Base-by-base conservation (phyloP, 495 filamentous ascomycete species). In the Penicillium simplicissimum region DNA sequence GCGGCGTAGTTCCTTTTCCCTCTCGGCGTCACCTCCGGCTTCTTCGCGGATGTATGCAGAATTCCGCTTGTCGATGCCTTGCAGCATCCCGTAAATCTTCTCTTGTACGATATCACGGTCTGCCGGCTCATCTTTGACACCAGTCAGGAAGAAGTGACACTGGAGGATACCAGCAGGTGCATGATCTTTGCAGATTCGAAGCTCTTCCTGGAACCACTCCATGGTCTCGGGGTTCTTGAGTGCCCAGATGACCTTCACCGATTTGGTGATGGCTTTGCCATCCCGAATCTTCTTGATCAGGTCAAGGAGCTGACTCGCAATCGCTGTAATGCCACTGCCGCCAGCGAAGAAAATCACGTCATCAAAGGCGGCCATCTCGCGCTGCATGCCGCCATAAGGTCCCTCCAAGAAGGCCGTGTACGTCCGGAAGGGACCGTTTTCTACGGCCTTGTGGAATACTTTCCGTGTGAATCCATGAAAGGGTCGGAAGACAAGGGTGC, bases 131-230 rank as follows among this genome's bases (percentile, higher is more conserved):
- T 70, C 73, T 61, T 68, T 68, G 14, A 67, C 58, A 6, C 68
- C 77, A 0, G 94, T 98, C 55, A 97, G 89, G 76, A 90, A 98
- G 80, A 97, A 97, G 73, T 96, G 92, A 79, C 92, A 97, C 31
- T 89, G 88, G 8, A 98, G 90, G 28, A 87, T 85, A 74, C 93
- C 89, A 48, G 90, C 84, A 28, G 92, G 90, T 55, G 94, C 90
- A 64, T 84, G 86, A 70, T 97, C 89, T 61, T 91, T 82, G 76
- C 93, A 95, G 66, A 97, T 92, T 51, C 91, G 82, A 45, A 97
- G 81, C 71, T 97, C 95, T 77, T 97, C 94, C 70, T 90, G 90
- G 82, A 98, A 98, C 94, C 94, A 98, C 71, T 96, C 92, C 84
- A 98, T 93, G 8, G 91, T 91, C 75, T 97, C 94, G 37, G 91